phyloP scores from a whole-genome alignment of 345 rosid genomes.

The Aquilaria sinensis region DNA sequence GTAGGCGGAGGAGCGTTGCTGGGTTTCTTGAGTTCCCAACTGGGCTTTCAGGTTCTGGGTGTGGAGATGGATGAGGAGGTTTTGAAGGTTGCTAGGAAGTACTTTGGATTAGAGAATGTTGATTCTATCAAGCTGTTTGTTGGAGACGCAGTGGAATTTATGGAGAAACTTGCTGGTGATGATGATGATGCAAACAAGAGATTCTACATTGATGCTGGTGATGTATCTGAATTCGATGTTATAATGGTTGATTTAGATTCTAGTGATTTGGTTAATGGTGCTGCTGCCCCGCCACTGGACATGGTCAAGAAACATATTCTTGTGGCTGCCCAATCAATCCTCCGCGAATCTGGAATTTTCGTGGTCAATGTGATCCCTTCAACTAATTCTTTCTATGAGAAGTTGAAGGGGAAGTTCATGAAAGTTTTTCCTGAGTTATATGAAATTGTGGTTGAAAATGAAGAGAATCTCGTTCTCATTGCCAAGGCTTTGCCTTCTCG shows the following conservation, averaged over 20 bases:
- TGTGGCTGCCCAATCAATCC: conserved; percentile 43
- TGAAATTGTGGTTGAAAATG: conserved; percentile 74
- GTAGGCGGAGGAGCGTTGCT: conserved; percentile 86
- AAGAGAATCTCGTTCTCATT: conserved; percentile 55
- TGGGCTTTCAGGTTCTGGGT: conserved; percentile 63
- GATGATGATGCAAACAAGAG: neutral
- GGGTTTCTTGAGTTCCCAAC: conserved; percentile 42
- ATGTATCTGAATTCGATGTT: conserved; percentile 42
- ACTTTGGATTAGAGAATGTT: conserved; percentile 58
- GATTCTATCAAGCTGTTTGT: conserved; percentile 25
- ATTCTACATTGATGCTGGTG: neutral
- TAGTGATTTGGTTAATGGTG: conserved; percentile 36
- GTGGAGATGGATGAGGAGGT: conserved; percentile 70
- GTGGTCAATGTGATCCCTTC: conserved; percentile 67
- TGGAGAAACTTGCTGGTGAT: conserved; percentile 32
- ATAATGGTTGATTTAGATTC: conserved; percentile 87
- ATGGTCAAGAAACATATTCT: conserved; percentile 42
- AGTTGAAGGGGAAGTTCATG: conserved; percentile 26
- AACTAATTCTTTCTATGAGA: conserved; percentile 29
- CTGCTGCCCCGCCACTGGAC: conserved; percentile 66
- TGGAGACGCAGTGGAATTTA: conserved; percentile 49
- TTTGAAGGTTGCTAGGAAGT: conserved; percentile 43
- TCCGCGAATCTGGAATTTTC: conserved; percentile 48
- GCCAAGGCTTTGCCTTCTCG: conserved; percentile 25
- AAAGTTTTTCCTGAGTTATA: conserved; percentile 49